Evolutionary conservation across 2,329 filamentous ascomycete species (phyloP), one percentile per base, ranked within the genome.

Genomic region (Calonectria leucothoes): DNA sequence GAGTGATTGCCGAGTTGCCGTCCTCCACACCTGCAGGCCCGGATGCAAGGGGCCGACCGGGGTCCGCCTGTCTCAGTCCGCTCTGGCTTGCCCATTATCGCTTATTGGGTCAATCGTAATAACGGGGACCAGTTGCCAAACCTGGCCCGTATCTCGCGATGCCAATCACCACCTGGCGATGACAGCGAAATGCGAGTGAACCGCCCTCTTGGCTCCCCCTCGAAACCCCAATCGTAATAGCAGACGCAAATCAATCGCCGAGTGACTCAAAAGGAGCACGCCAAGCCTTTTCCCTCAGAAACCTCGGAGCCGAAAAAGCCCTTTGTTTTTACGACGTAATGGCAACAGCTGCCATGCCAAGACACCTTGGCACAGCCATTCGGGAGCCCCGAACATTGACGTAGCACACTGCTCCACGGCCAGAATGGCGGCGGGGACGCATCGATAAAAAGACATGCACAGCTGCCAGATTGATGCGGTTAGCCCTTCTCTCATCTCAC

Each of bases 21-120:
- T 69, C 57, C 67, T 69, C 55, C 20, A 33, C 42, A 33, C 42
- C 39, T 35, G 49, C 27, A 29, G 12, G 12, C 23, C 15, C 66
- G 55, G 66, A 42, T 59, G 67, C 55, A 69, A 63, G 67, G 57
- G 49, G 57, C 67, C 67, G 67, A 63, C 20, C 8, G n/a, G 48
- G 31, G 33, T 23, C 42, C 14, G 29, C 29, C 42, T 27, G 33
- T 27, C 35, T 45, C 42, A 45, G 42, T 11, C n/a, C 17, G 3
- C 42, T 42, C 33, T 11, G 33, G 33, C 17, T 42, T 45, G n/a
- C 42, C 42, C 17, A 48, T 23, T 27, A n/a, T 64, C 33, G 42
- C 23, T 52, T 42, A 64, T 63, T 69, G 45, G 67, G 57, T 63
- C 67, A 63, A 69, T 69, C 67, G 67, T 69, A 69, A 64, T 63